A percentile compares a stretch with the other conserved stretches of the same genome.
Conservation (phyloP, 495 filamentous ascomycete species). For the Penicillium nucicola region DNA sequence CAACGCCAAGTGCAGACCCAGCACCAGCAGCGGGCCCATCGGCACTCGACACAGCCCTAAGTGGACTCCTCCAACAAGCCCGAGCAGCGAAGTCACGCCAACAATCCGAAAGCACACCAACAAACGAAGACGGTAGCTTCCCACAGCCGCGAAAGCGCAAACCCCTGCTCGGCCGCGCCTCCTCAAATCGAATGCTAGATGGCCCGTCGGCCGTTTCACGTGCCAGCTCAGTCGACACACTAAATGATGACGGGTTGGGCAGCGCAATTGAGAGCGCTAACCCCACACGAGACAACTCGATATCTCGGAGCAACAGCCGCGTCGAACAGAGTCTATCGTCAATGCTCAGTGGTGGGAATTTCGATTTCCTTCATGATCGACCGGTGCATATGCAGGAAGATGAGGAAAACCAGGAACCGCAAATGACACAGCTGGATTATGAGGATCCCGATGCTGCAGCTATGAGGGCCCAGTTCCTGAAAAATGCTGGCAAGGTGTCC, state of each 20-base stretch:
- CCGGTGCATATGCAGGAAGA: constrained; percentile 24
- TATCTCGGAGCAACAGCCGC: constrained; percentile 22
- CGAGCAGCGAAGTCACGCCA: constrained; percentile 35
- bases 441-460: constrained; percentile 50
- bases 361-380: constrained; percentile 29
- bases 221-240: constrained; percentile 52
- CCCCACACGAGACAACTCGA: constrained; percentile 27
- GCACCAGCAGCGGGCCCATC: constrained; percentile 18
- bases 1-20: constrained; percentile 11
- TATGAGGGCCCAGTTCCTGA: constrained; percentile 46
- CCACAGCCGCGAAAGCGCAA: constrained; percentile 28
- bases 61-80: constrained; percentile 40
- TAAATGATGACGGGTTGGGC: constrained; percentile 53
- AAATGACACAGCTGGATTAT: constrained; percentile 54
- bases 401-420: constrained; percentile 34
- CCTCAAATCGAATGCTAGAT: constrained; percentile 27
- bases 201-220: constrained; percentile 30
- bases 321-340: constrained; percentile 31
- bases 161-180: constrained; percentile 48
- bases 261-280: constrained; percentile 39
- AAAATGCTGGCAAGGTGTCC: constrained; percentile 37
- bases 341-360: constrained; percentile 29
- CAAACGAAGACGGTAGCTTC: constrained; percentile 14
- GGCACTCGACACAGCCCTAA: constrained; percentile 37
- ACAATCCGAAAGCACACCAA: constrained; percentile 10